Evolutionary conservation across 1,284 basidiomycete species (phyloP), one percentile per base, ranked within the genome.

Genomic region (Leccinum fuscescens): DNA sequence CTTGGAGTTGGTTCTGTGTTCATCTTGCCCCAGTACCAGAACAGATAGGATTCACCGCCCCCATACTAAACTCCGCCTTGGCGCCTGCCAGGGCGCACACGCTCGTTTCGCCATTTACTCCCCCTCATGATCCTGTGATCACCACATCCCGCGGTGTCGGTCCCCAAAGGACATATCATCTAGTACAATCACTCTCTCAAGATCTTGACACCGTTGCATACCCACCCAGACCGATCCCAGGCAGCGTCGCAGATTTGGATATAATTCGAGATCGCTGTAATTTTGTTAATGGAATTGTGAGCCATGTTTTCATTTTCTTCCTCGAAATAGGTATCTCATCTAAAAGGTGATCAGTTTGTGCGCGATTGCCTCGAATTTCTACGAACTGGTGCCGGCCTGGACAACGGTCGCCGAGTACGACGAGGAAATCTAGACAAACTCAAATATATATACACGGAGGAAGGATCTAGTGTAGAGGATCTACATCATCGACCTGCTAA

Each of bases 251-350:
- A 15, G 94, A 97, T 74, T 73, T 97, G 64, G 94, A 97, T 75
- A 77, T 90, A 22, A 79, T 96, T 2, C 86, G 93, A 84, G 86
- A 93, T 46, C 83, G 92, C 65, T 97, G 94, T 73, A 92, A 94
- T 75, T 94, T 93, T 71, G 83, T 83, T 8, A 79, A 82, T 55
- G 82, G 85, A 69, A 91, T 93, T 80, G 93, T 92, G 66, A 64
- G 80, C 7, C 17, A 31, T 42, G 39, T 58, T 54, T 33, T 39
- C 54, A 46, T 35, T 57, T 50, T 48, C 20, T 15, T 6, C n/a
- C 59, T 59, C 24, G 42, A 37, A 39, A 42, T 57, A 15, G 71
- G 73, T 61, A 56, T 60, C 48, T 57, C 54, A 55, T 20, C 44
- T 20, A 46, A 20, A 12, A 55, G 14, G 58, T 33, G 46, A 24